Evolutionary conservation across 768 basidiomycete genomes (phyloP).

Genomic region (Pleurotus sapidus): DNA sequence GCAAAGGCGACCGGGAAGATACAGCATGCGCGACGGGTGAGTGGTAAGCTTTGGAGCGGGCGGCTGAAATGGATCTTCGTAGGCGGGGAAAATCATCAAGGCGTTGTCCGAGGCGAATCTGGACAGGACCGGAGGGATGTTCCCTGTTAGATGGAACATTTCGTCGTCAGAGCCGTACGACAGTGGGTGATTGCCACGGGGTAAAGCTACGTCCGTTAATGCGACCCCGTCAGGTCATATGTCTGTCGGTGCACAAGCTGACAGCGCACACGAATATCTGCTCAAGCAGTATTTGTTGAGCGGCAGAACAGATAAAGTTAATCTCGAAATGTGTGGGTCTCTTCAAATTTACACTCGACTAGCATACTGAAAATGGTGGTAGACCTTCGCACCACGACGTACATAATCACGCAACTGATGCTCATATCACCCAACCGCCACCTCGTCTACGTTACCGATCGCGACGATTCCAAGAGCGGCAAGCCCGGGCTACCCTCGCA

Average conservation of each 20-base stretch:
- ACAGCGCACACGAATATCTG: conserved; percentile 77
- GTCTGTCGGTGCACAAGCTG: conserved; percentile 65
- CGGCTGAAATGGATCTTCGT: not conserved
- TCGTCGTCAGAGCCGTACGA: conserved; percentile 40
- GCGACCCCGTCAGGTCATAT: conserved; percentile 30
- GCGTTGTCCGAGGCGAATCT: conserved; percentile 46
- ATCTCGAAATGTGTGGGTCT: conserved; percentile 64
- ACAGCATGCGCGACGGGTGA: conserved; percentile 54
- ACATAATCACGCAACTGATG: conserved; percentile 62
- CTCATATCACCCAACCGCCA: conserved; percentile 59
- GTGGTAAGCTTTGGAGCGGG: conserved; percentile 12
- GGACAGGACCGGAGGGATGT: conserved; percentile 53
- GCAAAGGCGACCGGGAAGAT: conserved; percentile 74
- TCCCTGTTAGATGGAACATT: conserved; percentile 58
- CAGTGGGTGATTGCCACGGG: conserved; percentile 28
- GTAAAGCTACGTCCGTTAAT: too few relatives aligned
- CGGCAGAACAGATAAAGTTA: conserved; percentile 54
- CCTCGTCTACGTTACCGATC: conserved; percentile 69
- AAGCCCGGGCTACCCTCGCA: conserved; percentile 38
- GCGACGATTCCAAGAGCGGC: conserved; percentile 19
- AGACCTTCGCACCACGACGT: conserved; percentile 63
- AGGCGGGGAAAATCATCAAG: conserved; percentile 50
- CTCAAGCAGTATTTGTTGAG: conserved; percentile 73
- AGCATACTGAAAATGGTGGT: not conserved
- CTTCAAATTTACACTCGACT: not conserved